These are phyloP conservation scores for Domatiomyces catenatus DNA, from an alignment of 2,329 filamentous ascomycete species.

Conservation along the genomic window DNA sequence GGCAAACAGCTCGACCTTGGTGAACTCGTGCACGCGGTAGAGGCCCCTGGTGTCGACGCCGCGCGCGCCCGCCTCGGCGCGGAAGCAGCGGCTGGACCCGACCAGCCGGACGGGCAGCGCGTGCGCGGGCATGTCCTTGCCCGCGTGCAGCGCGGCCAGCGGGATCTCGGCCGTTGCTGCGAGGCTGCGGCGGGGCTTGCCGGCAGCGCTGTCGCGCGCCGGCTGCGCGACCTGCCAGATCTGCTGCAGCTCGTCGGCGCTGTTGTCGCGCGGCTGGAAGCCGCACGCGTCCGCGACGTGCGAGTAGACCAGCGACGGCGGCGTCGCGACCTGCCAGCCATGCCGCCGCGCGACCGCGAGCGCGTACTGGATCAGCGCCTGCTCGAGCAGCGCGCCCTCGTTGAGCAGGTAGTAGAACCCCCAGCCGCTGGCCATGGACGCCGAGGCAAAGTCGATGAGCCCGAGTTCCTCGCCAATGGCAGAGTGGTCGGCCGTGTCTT, in stretches of 20 bases:
- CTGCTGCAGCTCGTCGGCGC: conserved; percentile 69
- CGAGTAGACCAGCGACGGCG: conserved; percentile 79
- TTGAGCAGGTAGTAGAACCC: conserved; percentile 96
- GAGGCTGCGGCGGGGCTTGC: conserved; percentile 57
- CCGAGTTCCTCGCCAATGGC: conserved; percentile 74
- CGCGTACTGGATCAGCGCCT: conserved; percentile 79
- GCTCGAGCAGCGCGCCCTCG: conserved; percentile 83
- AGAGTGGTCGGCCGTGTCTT: conserved; percentile 52
- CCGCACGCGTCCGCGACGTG: conserved; percentile 85
- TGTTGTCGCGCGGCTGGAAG: conserved; percentile 84
- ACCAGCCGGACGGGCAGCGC: conserved; percentile 65
- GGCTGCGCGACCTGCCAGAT: conserved; percentile 65
- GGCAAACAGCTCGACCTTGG: conserved; percentile 93
- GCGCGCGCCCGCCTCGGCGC: conserved; percentile 81
- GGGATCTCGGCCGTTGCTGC: conserved; percentile 90
- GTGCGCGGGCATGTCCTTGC: conserved; percentile 46
- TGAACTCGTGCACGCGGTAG: conserved; percentile 96
- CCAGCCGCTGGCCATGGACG: conserved; percentile 76
- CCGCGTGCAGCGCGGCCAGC: conserved; percentile 76
- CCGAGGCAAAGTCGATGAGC: conserved; percentile 75
- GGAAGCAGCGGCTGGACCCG: conserved; percentile 81
- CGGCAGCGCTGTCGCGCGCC: conserved; percentile 44
- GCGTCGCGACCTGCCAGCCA: conserved; percentile 68
- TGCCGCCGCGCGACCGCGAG: conserved; percentile 54
- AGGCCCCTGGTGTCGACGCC: conserved; percentile 85